A percentile compares a stretch with the other conserved stretches of the same genome.
Conservation (phyloP, 106 monocot species). For the Dendrobium catenatum region DNA sequence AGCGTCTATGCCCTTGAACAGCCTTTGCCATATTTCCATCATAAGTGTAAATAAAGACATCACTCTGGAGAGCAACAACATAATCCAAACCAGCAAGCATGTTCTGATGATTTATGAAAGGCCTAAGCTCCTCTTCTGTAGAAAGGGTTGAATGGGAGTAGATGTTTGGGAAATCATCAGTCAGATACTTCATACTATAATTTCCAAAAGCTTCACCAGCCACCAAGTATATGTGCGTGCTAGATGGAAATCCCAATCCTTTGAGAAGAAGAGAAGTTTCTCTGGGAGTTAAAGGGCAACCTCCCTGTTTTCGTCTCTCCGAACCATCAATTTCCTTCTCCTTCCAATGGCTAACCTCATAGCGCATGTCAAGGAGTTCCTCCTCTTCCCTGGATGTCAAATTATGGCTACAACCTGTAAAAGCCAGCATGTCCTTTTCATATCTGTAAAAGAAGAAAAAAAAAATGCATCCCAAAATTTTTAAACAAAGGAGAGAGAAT, state of each 20-base stretch:
- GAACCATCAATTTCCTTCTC: constrained; percentile 88
- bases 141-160: constrained; percentile 69
- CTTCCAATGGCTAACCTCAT: constrained; percentile 89
- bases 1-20: constrained; percentile 91
- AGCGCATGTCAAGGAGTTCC: constrained; percentile 72
- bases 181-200: constrained; percentile 71
- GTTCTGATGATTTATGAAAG: constrained; percentile 75
- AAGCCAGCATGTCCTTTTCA: constrained; percentile 98
- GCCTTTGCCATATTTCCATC: constrained; percentile 99
- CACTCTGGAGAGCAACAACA: constrained; percentile 84
- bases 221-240: constrained; percentile 82
- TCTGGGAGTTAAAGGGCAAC: constrained; percentile 86
- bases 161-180: constrained; percentile 68
- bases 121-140: constrained; percentile 60
- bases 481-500: neutral
- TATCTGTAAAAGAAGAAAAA: constrained; percentile 42
- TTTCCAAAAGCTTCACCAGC: constrained; percentile 91
- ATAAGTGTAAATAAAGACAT: constrained; percentile 87
- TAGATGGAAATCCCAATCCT: constrained; percentile 68
- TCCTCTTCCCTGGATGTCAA: constrained; percentile 74
- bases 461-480: neutral
- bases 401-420: constrained; percentile 86
- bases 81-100: constrained; percentile 97
- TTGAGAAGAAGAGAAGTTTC: constrained; percentile 90
- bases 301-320: constrained; percentile 61